Evolutionary conservation across 176 grass and related monocot species (phyloP), one percentile per base, ranked within the genome.

Genomic region (Puccinellia tenuiflora): DNA sequence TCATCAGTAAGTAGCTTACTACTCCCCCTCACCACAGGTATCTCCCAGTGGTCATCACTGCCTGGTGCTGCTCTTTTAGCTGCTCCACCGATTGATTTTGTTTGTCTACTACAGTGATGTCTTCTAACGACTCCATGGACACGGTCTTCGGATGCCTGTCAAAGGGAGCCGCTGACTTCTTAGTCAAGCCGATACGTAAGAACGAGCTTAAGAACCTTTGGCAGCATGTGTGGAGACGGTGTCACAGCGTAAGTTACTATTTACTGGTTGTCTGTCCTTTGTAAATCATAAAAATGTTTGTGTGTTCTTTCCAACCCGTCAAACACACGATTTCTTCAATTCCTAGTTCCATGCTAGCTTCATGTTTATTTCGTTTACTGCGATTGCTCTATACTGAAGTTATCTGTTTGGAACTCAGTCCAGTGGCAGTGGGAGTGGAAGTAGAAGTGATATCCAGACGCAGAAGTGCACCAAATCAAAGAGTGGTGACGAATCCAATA

Each of bases 151-250:
- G 83, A 47, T 98, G 96, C 81, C 78, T 95, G 72, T 95, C 96
- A 26, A 95, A 98, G 85, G 92, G 96, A 56, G 92, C 96, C 13
- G 92, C 93, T 77, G 92, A 98, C 76, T 98, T 98, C 87, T 85
- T 98, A 80, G 85, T 93, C 70, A 98, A 98, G 81, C 92, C 96
- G n/a, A 77, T 98, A 52, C 90, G 92, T 18, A 98, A 95, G 82
- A 98, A 95, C 82, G 96, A 98, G 73, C 92, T 98, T 73, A 98
- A 91, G 81, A 95, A 89, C 85, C 92, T 98, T 67, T 95, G 92
- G 96, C 90, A 94, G 82, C 95, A 98, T 37, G 72, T 98, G 57
- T 95, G 92, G 95, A 90, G 95, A 82, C 85, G 92, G 78, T 90
- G 86, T 73, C 92, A 93, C 66, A 93, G 92, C 84, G 95, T 98